A percentile compares a stretch with the other conserved stretches of the same genome.
Conservation (phyloP, 148 eudicot species). For the Silene uniflora region DNA sequence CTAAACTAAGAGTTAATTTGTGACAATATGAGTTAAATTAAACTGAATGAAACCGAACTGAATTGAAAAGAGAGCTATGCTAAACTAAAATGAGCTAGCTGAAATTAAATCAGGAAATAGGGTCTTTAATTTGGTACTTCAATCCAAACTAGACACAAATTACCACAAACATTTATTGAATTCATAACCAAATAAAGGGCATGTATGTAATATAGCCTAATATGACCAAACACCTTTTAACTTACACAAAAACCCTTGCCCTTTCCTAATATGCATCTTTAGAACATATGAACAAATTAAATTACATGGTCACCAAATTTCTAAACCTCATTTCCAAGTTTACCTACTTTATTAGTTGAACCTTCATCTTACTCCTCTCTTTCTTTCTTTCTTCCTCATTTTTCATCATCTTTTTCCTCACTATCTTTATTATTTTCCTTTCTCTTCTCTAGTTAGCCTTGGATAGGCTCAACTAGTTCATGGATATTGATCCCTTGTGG, state of each 20-base stretch:
- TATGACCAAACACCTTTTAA: conserved; percentile 1
- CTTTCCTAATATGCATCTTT: conserved; percentile 14
- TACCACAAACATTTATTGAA: neutral
- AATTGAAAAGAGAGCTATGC: too few species aligned
- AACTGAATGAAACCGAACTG: too few species aligned
- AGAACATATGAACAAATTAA: conserved; percentile 15
- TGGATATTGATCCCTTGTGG: conserved; percentile 79
- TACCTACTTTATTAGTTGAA: conserved; percentile 47
- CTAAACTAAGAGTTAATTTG: too few species aligned
- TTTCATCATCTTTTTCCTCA: neutral
- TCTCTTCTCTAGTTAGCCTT: conserved; percentile 18
- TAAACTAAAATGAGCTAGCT: too few species aligned
- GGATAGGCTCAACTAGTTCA: conserved; percentile 43
- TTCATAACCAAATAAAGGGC: conserved; percentile 13
- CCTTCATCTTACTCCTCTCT: conserved; percentile 28
- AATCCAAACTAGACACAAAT: neutral
- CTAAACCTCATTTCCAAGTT: conserved; percentile 40
- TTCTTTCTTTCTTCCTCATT: conserved; percentile 3
- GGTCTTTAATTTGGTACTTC: too few species aligned
- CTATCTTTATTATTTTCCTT: too few species aligned
- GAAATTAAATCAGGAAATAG: too few species aligned
- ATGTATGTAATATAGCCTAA: conserved; percentile 12
- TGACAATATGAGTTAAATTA: too few species aligned
- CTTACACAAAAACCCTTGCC: conserved; percentile 17
- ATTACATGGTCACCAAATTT: conserved; percentile 39